phyloP scores from a whole-genome alignment of 106 monocot genomes.

The Agapanthus africanus region DNA sequence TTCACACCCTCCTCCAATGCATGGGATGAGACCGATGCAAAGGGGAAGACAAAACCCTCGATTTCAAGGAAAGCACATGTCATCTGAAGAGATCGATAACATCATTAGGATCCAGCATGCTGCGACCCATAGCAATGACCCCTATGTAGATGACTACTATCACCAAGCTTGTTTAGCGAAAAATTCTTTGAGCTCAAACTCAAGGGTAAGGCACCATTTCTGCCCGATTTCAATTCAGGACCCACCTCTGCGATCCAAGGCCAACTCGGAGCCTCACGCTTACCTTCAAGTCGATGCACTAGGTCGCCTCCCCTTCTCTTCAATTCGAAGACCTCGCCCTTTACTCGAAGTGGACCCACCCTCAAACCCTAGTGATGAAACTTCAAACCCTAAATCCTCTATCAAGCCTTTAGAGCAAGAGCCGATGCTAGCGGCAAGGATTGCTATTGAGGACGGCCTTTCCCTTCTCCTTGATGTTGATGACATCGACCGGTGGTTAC shows the following conservation, averaged over 20 bases:
- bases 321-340: conserved; percentile 38
- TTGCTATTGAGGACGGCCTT: conserved; percentile 37
- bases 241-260: conserved; percentile 10
- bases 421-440: conserved; percentile 35
- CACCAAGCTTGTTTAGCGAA: conserved; percentile 46
- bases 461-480: conserved; percentile 44
- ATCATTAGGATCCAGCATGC: conserved; percentile 41
- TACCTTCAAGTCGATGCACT: conserved; percentile 41
- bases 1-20: conserved; percentile 12
- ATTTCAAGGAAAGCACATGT: conserved; percentile 35
- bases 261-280: conserved; percentile 33
- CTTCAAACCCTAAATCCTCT: conserved; percentile 2
- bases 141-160: conserved; percentile 45
- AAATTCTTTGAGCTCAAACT: conserved; percentile 15
- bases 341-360: conserved; percentile 32
- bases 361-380: conserved; percentile 12
- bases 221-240: conserved; percentile 24
- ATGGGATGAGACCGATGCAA: conserved; percentile 10
- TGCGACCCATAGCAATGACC: conserved; percentile 29
- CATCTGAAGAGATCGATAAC: conserved; percentile 34
- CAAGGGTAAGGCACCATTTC: conserved; percentile 26
- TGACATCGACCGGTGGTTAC: conserved; percentile 34
- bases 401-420: conserved; percentile 36
- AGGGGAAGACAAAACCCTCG: conserved; percentile 15
- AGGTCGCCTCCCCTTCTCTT: conserved; percentile 40